Conservation (phyloP, 2,329 filamentous ascomycete genomes). For the Trichoderma endophyticum region DNA sequence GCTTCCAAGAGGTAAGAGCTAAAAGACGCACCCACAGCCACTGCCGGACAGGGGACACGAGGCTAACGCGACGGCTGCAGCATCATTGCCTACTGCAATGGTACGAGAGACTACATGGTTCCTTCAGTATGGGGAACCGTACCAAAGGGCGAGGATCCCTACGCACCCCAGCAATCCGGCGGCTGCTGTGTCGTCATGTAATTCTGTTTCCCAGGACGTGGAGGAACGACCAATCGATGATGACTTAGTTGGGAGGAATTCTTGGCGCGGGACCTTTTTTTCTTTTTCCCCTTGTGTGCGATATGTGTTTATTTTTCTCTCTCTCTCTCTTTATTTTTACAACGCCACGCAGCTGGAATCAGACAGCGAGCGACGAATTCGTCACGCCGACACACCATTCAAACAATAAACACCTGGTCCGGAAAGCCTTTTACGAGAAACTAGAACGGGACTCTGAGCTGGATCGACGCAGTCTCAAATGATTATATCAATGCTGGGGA, state of each 20-base stretch:
- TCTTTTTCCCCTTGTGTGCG: conserved; percentile 22
- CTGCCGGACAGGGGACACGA: background rate
- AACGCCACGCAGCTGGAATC: conserved; percentile 24
- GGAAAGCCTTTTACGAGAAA: conserved; percentile 15
- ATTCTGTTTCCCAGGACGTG: conserved; percentile 20
- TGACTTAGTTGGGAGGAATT: conserved; percentile 21
- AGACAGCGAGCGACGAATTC: conserved; percentile 21
- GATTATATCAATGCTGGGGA: conserved; percentile 17
- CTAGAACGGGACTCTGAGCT: conserved; percentile 17
- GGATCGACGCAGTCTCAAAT: conserved; percentile 16
- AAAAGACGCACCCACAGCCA: background rate
- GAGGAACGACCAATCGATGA: conserved; percentile 27
- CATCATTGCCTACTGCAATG: conserved; percentile 97
- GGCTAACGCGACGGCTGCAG: conserved; percentile 46
- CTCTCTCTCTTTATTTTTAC: conserved; percentile 12
- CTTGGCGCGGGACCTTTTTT: conserved; percentile 24
- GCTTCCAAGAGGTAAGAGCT: conserved; percentile 75
- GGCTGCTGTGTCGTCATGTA: conserved; percentile 97
- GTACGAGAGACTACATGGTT: conserved; percentile 98
- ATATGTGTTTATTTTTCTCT: conserved; percentile 22
- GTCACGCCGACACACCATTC: conserved; percentile 8
- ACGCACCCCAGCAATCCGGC: conserved; percentile 87
- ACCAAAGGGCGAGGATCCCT: conserved; percentile 95
- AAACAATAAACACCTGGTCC: conserved; percentile 13
- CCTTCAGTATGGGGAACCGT: conserved; percentile 94